phyloP scores from a whole-genome alignment of 2,329 filamentous ascomycete genomes.

The Ramularia endophylla region DNA sequence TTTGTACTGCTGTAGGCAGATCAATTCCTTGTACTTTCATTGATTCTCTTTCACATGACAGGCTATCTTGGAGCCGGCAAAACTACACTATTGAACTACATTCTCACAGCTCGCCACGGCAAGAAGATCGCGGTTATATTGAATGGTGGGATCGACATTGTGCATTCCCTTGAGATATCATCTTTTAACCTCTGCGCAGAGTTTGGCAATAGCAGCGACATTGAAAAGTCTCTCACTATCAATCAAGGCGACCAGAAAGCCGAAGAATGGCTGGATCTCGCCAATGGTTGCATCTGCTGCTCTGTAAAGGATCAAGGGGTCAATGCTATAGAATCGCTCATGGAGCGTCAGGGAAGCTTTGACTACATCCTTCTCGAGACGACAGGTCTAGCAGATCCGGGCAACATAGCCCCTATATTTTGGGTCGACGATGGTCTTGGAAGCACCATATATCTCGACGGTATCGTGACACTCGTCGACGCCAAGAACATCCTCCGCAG shows the following conservation, averaged over 20 bases:
- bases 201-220: constrained; percentile 61
- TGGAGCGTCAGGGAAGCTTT: constrained; percentile 88
- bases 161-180: background rate
- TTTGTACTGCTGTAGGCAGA: background rate
- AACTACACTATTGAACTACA: constrained; percentile 92
- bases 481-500: constrained; percentile 83
- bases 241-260: constrained; percentile 69
- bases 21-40: background rate
- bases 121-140: constrained; percentile 98
- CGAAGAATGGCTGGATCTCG: constrained; percentile 92
- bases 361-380: constrained; percentile 98
- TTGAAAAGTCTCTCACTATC: constrained; percentile 92
- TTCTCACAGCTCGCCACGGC: constrained; percentile 87
- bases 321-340: constrained; percentile 88
- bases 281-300: constrained; percentile 96
- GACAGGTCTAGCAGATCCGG: constrained; percentile 89
- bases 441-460: constrained; percentile 92
- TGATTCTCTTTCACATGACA: constrained; percentile 30
- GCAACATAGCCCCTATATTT: constrained; percentile 91
- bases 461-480: constrained; percentile 92
- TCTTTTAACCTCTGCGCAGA: constrained; percentile 19
- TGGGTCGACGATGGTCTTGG: constrained; percentile 97
- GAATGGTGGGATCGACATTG: constrained; percentile 55
- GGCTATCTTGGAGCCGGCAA: constrained; percentile 95
- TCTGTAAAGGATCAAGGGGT: constrained; percentile 96